Evolutionary conservation across 2,329 filamentous ascomycete species (phyloP).

Genomic region (Geosmithia morbida): DNA sequence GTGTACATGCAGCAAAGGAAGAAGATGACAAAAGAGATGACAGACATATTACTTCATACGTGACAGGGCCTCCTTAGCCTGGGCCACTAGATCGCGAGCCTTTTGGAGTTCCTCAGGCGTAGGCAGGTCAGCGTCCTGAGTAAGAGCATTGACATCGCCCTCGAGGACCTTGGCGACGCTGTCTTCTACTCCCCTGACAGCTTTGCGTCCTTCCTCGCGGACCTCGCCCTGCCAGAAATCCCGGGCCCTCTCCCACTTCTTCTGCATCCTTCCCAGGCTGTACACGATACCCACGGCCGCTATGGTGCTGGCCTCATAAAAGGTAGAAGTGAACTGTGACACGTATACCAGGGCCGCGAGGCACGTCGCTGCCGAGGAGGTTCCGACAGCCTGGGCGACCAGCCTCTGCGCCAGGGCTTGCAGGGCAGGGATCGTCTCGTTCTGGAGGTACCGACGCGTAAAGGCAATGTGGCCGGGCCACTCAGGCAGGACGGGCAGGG

Average conservation of each 20-base stretch:
- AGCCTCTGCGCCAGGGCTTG: slow-evolving; percentile 61
- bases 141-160: slow-evolving; percentile 3
- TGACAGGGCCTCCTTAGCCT: slow-evolving; percentile 32
- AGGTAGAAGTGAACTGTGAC: slow-evolving; percentile 33
- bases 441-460: slow-evolving; percentile 51
- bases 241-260: slow-evolving; percentile 45
- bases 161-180: slow-evolving; percentile 33
- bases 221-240: slow-evolving; percentile 51
- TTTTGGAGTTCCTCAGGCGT: slow-evolving; percentile 14
- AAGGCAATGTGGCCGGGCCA: slow-evolving; percentile 67
- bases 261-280: slow-evolving; percentile 44
- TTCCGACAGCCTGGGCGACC: slow-evolving; percentile 61
- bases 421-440: slow-evolving; percentile 53
- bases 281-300: slow-evolving; percentile 46
- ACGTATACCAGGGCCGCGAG: slow-evolving; percentile 43
- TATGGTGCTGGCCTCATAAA: slow-evolving; percentile 49
- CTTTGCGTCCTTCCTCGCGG: slow-evolving; percentile 51
- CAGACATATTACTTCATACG: slow-evolving; percentile 25
- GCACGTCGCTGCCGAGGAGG: slow-evolving; percentile 46
- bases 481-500: slow-evolving; percentile 18
- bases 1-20: neutral
- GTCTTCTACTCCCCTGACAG: slow-evolving; percentile 39
- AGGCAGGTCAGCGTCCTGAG: neutral
- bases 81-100: slow-evolving; percentile 29
- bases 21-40: too few relatives aligned